Conservation (phyloP, 495 filamentous ascomycete species). For the Penicillium alfredii region DNA sequence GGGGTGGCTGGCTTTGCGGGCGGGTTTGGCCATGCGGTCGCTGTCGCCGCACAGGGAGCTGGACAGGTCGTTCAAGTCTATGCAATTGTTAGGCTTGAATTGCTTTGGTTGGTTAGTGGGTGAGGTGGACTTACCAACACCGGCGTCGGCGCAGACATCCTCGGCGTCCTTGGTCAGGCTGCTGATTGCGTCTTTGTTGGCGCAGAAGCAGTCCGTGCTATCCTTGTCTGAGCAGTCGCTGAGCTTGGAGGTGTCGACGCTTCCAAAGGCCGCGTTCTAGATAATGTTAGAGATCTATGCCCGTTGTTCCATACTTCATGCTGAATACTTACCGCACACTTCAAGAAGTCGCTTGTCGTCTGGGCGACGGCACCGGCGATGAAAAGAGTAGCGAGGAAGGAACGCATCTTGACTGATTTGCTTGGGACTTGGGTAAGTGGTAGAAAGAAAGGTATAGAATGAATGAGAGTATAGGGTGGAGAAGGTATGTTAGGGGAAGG, state of each 20-base stretch:
- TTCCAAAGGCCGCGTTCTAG: conserved; percentile 9
- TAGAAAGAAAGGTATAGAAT: background rate
- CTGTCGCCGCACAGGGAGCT: conserved; percentile 8
- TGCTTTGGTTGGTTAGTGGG: background rate
- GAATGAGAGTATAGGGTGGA: background rate
- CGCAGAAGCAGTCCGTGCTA: conserved; percentile 15
- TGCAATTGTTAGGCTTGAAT: background rate
- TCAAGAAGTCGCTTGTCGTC: conserved; percentile 1
- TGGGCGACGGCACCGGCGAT: conserved; percentile 13
- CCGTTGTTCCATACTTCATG: too few species aligned
- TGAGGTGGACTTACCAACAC: conserved; percentile 9
- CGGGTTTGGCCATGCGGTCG: conserved; percentile 2
- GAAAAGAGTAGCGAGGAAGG: conserved; percentile 15
- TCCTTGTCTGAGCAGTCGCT: conserved; percentile 8
- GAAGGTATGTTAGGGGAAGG: too few species aligned
- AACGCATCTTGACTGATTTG: conserved; percentile 16
- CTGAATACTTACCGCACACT: conserved; percentile 14
- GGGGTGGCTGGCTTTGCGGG: conserved; percentile 20
- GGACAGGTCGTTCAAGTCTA: conserved; percentile 8
- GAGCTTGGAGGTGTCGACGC: conserved; percentile 5
- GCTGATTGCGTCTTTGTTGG: conserved; percentile 13
- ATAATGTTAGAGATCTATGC: background rate
- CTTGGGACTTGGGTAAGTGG: background rate
- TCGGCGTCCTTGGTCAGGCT: conserved; percentile 3
- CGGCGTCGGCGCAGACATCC: conserved; percentile 6